Conservation (phyloP, 176 grass and related monocot species). For the Carex kokanica region DNA sequence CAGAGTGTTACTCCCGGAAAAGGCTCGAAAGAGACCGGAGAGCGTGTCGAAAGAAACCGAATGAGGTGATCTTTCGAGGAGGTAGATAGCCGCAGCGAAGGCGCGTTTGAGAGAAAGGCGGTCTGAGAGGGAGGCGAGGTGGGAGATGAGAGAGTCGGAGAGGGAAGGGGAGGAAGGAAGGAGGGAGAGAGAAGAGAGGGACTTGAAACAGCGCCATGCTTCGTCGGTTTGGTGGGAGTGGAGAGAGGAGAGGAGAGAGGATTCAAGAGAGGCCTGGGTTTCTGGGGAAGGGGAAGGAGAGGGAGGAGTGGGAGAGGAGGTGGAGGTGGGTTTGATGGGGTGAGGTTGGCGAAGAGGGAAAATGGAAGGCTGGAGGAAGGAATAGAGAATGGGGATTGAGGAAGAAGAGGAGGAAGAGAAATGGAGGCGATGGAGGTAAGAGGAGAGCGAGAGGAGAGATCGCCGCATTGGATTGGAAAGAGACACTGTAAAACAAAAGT, state of each 20-base stretch:
- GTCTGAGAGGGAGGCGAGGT: conserved; percentile 55
- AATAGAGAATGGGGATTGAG: conserved; percentile 70
- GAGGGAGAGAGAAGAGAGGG: conserved; percentile 48
- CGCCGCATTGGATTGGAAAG: not conserved
- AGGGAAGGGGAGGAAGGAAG: conserved; percentile 50
- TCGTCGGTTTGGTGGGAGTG: conserved; percentile 42
- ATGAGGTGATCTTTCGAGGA: conserved; percentile 65
- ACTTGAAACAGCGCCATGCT: conserved; percentile 83
- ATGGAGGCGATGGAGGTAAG: not conserved
- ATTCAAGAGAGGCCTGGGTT: conserved; percentile 46
- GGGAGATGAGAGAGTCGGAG: conserved; percentile 61
- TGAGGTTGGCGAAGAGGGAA: conserved; percentile 56
- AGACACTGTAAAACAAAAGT: not conserved
- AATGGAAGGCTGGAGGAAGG: conserved; percentile 74
- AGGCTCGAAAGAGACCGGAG: conserved; percentile 44
- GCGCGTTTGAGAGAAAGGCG: conserved; percentile 76
- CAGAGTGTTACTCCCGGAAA: conserved; percentile 21
- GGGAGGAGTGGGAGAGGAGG: not conserved
- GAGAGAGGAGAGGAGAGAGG: conserved; percentile 45
- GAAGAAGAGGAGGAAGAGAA: conserved; percentile 34
- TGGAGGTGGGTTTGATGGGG: conserved; percentile 4
- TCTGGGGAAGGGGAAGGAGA: conserved; percentile 13
- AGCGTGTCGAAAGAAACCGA: conserved; percentile 40
- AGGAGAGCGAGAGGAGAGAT: conserved; percentile 1
- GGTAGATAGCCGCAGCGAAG: conserved; percentile 63